Evolutionary conservation across 176 grass and related monocot species (phyloP).

Genomic region (bread wheat (Triticum aestivum)): IWGSC_CS_RefSeq_v2.1 NC_057794.1:343948965-343949464

Average conservation of each 20-base stretch:
- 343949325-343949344: conserved; percentile 81
- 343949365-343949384: conserved; percentile 60
- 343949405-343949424: conserved; percentile 59
- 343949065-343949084: not conserved
- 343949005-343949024: conserved; percentile 82
- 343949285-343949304: not conserved
- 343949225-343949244: not conserved
- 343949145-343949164: conserved; percentile 88
- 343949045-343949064: conserved; percentile 27
- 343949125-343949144: conserved; percentile 91
- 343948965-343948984: conserved; percentile 95
- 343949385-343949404: conserved; percentile 87
- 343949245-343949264: conserved; percentile 4
- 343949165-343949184: conserved; percentile 80
- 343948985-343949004: conserved; percentile 74
- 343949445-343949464: conserved; percentile 94
- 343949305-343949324: conserved; percentile 12
- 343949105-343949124: conserved; percentile 17
- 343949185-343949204: not conserved
- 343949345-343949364: conserved; percentile 88
- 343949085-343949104: conserved; percentile 15
- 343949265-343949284: not conserved
- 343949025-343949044: conserved; percentile 16
- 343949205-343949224: not conserved
- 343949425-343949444: conserved; percentile 80